Evolutionary conservation across 352 stramenopile species (phyloP).

Genomic region (Globisporangium heterothallicum): DNA sequence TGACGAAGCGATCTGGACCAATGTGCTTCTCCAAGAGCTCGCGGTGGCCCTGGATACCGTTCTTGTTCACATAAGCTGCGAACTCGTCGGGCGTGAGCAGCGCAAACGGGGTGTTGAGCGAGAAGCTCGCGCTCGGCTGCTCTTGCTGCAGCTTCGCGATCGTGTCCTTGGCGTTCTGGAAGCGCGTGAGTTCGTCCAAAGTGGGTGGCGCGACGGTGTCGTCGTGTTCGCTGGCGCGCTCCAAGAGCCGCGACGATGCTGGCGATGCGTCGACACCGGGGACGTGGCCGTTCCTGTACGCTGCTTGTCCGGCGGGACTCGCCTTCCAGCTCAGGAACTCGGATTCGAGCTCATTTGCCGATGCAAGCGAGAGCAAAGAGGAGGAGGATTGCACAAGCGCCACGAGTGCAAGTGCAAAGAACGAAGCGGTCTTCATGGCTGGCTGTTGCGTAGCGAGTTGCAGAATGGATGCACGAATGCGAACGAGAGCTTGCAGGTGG

Average conservation of each 20-base stretch:
- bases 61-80: constrained; percentile 33
- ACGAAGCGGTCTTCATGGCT: background rate
- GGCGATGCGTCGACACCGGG: background rate
- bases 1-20: background rate
- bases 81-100: constrained; percentile 57
- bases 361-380: too few relatives aligned
- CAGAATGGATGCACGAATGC: background rate
- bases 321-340: constrained; percentile 17
- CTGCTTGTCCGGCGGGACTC: constrained; percentile 12
- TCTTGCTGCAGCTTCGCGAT: constrained; percentile 35
- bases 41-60: constrained; percentile 12
- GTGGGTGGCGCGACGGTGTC: background rate
- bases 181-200: constrained; percentile 39
- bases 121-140: constrained; percentile 50
- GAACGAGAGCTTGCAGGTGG: too few relatives aligned
- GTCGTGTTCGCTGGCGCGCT: too few relatives aligned
- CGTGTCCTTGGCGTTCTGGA: constrained; percentile 28
- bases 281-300: constrained; percentile 10
- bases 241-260: too few relatives aligned
- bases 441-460: too few relatives aligned
- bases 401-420: background rate
- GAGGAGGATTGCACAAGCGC: background rate
- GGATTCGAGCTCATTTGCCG: background rate
- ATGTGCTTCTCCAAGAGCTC: background rate
- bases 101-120: constrained; percentile 44